Evolutionary conservation across 306 rosid genomes (phyloP), one percentile per base, ranked within the genome.

Genomic region (Cicer cuneatum): DNA sequence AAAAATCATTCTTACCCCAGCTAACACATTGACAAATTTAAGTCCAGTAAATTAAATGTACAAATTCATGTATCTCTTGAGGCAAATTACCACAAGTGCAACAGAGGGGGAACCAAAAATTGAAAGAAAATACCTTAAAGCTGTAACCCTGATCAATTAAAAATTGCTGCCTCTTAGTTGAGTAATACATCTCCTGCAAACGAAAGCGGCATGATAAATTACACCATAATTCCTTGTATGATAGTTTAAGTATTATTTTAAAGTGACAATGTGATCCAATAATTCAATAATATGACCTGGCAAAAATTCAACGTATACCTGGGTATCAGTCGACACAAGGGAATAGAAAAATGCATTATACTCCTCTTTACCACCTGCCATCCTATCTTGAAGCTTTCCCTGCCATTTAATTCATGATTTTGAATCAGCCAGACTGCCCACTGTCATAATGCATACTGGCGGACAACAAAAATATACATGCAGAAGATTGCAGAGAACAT

Each of bases 301-400:
- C 47, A 29, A 66, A 71, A 69, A 42, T 52, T 67, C 77, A 40
- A 78, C 37, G 61, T 64, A 58, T 51, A 93, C 97, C 92, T 94
- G 98, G 54, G 98, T 94, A 82, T 94, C 98, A 11, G 93, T 94
- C 64, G 98, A 94, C 69, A 94, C 98, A 18, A 94, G 97, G 71
- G 98, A 94, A 86, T 94, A 94, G 80, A 94, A 94, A 75, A 94
- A 94, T 14, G 98, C 98, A 85, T 94, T 94, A 60, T 91, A 91
- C 78, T 93, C 98, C 82, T 93, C 98, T 86, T 93, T 93, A 45
- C 97, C 98, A 66, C 98, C 98, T 16, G 97, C 94, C 98, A 94
- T 90, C 87, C 98, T 84, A 77, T 94, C 98, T 79, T 90, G 92
- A 73, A 82, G 89, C 85, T 87, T 94, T 73, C 98, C 98, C 98